phyloP scores from a whole-genome alignment of 2,329 filamentous ascomycete genomes.

The Trichoderma sp. region DNA sequence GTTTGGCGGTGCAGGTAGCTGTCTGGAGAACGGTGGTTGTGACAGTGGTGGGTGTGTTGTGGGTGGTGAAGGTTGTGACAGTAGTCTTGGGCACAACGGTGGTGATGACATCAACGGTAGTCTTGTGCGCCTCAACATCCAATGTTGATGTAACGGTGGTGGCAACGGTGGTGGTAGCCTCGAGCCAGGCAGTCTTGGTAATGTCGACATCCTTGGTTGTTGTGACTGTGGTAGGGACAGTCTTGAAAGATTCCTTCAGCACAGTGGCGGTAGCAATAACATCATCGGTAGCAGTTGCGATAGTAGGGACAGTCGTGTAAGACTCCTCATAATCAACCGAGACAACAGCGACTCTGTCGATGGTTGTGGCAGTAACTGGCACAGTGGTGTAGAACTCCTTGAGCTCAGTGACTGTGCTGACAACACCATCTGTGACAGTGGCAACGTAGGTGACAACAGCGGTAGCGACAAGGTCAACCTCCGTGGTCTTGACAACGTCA shows the following conservation, averaged over 20 bases:
- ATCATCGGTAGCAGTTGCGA: neutral
- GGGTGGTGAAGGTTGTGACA: neutral
- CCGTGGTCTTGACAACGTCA: neutral
- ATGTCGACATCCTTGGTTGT: neutral
- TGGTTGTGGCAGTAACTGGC: neutral
- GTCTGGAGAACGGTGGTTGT: neutral
- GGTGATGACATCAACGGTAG: neutral
- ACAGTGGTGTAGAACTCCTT: neutral
- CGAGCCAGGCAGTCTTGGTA: neutral
- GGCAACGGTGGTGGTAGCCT: neutral
- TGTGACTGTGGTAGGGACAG: neutral
- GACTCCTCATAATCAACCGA: neutral
- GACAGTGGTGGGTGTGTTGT: neutral
- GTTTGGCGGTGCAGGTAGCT: neutral
- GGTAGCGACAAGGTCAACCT: neutral
- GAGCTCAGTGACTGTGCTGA: neutral
- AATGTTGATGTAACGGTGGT: neutral
- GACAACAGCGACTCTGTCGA: neutral
- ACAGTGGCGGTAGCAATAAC: neutral
- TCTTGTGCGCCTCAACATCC: neutral
- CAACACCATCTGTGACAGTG: neutral
- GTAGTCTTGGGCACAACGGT: neutral
- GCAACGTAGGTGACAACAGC: neutral
- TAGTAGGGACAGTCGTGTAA: neutral
- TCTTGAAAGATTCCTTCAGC: neutral